Percentiles rank a stretch among this genome's conserved stretches.
Conservation (phyloP, 306 rosid genomes). For the Citrullus colocynthis region DNA sequence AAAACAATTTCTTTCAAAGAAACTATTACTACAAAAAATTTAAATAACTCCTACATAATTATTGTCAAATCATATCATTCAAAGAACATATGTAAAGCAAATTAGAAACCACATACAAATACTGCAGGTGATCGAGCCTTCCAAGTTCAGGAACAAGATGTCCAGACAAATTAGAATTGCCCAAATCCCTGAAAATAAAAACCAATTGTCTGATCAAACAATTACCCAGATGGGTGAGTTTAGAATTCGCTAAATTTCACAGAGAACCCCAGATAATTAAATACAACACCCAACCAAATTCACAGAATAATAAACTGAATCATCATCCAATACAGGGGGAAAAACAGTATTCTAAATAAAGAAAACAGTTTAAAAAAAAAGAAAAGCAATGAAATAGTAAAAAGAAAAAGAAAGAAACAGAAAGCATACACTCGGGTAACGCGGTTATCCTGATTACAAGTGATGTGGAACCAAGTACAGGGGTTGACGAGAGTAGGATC, state of each 20-base stretch:
- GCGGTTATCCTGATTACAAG: conserved; percentile 81
- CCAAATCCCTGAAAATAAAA: conserved; percentile 57
- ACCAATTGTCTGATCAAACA: neutral
- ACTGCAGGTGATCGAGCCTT: conserved; percentile 75
- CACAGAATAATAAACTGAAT: too few relatives aligned
- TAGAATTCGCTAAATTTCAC: neutral
- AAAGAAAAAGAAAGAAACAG: neutral
- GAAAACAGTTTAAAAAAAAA: neutral
- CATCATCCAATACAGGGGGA: too few relatives aligned
- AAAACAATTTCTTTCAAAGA: neutral
- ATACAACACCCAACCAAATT: too few relatives aligned
- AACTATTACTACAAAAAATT: neutral
- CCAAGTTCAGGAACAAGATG: conserved; percentile 84
- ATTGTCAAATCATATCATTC: neutral
- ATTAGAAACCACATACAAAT: conserved; percentile 38
- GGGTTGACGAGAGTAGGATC: conserved; percentile 95
- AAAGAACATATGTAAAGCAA: neutral
- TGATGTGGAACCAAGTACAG: conserved; percentile 95
- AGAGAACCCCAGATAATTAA: neutral
- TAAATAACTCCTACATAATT: neutral
- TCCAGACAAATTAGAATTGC: conserved; percentile 87
- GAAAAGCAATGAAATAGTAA: neutral
- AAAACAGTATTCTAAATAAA: neutral
- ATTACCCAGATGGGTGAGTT: neutral
- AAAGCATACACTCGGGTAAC: conserved; percentile 76